phyloP scores from a whole-genome alignment of 177 flowering plant species.

The Tripterygium wilfordii region DNA sequence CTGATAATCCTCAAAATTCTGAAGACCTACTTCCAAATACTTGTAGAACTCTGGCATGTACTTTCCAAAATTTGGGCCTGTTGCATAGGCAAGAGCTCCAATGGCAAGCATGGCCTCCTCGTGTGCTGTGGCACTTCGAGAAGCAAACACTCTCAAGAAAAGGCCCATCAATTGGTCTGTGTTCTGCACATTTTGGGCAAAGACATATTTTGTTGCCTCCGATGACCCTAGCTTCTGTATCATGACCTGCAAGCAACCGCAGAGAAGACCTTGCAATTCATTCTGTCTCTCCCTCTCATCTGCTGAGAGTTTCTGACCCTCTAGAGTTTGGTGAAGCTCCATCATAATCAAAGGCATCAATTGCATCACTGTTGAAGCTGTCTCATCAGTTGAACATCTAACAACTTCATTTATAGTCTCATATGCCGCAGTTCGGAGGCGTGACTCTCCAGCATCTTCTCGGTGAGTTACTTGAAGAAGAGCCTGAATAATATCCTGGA shows the following conservation, averaged over 20 bases:
- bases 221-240: conserved; percentile 67
- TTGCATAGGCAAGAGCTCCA: conserved; percentile 68
- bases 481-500: conserved; percentile 57
- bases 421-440: conserved; percentile 68
- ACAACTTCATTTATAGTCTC: conserved; percentile 76
- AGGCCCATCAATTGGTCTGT: conserved; percentile 73
- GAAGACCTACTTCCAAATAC: conserved; percentile 80
- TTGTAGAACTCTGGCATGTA: conserved; percentile 69
- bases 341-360: conserved; percentile 58
- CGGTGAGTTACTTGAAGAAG: conserved; percentile 58
- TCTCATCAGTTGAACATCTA: conserved; percentile 68
- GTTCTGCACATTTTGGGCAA: conserved; percentile 61
- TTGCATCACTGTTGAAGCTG: conserved; percentile 56
- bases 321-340: conserved; percentile 67
- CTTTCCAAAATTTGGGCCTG: conserved; percentile 61
- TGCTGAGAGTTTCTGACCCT: conserved; percentile 50
- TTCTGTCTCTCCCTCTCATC: conserved; percentile 61
- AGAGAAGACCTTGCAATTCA: conserved; percentile 71
- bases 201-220: conserved; percentile 46
- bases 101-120: conserved; percentile 88
- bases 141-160: conserved; percentile 63
- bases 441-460: conserved; percentile 70
- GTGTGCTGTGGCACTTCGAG: conserved; percentile 70
- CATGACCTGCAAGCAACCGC: conserved; percentile 72
- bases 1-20: conserved; percentile 78